Evolutionary conservation across 768 basidiomycete species (phyloP).

Genomic region (Termitomyces sp.): DNA sequence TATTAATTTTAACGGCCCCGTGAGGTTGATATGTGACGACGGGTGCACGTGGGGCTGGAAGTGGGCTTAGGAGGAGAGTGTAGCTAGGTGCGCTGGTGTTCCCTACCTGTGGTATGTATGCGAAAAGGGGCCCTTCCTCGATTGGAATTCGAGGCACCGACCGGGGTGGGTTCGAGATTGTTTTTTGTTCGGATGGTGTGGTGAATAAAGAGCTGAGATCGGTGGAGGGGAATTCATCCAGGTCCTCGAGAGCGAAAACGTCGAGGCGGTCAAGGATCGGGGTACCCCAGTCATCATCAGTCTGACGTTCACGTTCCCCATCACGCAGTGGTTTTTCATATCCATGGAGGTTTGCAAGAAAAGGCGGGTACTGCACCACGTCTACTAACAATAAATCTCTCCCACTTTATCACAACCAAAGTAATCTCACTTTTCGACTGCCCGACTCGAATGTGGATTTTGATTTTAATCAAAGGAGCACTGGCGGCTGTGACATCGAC

Average conservation of each 20-base stretch:
- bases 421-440: background rate
- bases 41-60: conserved; percentile 33
- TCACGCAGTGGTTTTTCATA: background rate
- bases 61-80: conserved; percentile 4
- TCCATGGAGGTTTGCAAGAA: background rate
- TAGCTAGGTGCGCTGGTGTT: conserved; percentile 15
- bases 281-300: conserved; percentile 33
- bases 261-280: conserved; percentile 27
- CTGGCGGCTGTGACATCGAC: background rate
- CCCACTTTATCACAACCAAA: background rate
- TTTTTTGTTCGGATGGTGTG: background rate
- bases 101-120: conserved; percentile 42
- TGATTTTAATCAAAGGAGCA: background rate
- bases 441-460: too few relatives aligned
- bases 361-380: conserved; percentile 8
- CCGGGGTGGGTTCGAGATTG: background rate
- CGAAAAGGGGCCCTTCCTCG: conserved; percentile 28
- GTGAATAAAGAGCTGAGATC: conserved; percentile 19
- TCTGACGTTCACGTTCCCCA: conserved; percentile 9
- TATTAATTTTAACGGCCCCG: conserved; percentile 17
- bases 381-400: background rate
- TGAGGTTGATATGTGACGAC: conserved; percentile 19
- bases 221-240: conserved; percentile 40
- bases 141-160: conserved; percentile 9
- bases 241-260: conserved; percentile 27